Base-by-base conservation (phyloP, 768 basidiomycete species). In the Boletus eberwhitei region DNA sequence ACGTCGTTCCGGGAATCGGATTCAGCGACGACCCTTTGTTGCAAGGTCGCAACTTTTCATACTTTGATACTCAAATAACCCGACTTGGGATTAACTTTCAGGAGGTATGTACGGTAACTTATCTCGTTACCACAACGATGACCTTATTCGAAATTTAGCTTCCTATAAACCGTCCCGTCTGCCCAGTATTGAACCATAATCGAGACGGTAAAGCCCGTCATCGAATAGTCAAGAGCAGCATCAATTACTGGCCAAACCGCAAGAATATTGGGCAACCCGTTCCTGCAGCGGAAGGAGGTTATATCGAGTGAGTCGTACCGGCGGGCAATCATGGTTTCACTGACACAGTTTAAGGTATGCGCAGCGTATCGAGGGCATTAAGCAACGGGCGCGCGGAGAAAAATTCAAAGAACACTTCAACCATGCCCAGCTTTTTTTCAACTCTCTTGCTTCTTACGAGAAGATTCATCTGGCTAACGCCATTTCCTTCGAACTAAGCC, bases 171-270 rank as follows among this genome's bases (percentile, higher is more conserved):
- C 78, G 86, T 17, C 86, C 88, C 4, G 65, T 88, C 4, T 91
- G 89, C 59, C 90, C 88, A 2, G 82, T 90, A 31, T 69, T 88
- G 70, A 88, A 85, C 61, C 77, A 82, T 54, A 74, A 87, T 39
- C 82, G 87, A 37, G 86, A 85, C 60, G 88, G 88, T 2, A 65
- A 75, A 56, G 68, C 71, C 53, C 78, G 85, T 45, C 78, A 80
- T 55, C 79, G 74, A 29, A 88, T 89, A 54, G 73, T 76, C 41
- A 82, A 79, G 64, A 79, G 79, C 48, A 69, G 57, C 5, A 70
- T 87, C 62, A 93, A 93, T 61, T 95, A 95, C 64, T 89, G 83
- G 80, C 93, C 93, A 0, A 94, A 94, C 65, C 81, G 93, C 12
- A 77, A 79, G 42, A 67, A 74, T 12, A 65, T 74, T 6, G 78